Evolutionary conservation across 2,329 filamentous ascomycete genomes (phyloP).

Genomic region (Plectosphaerella cucumerina): DNA sequence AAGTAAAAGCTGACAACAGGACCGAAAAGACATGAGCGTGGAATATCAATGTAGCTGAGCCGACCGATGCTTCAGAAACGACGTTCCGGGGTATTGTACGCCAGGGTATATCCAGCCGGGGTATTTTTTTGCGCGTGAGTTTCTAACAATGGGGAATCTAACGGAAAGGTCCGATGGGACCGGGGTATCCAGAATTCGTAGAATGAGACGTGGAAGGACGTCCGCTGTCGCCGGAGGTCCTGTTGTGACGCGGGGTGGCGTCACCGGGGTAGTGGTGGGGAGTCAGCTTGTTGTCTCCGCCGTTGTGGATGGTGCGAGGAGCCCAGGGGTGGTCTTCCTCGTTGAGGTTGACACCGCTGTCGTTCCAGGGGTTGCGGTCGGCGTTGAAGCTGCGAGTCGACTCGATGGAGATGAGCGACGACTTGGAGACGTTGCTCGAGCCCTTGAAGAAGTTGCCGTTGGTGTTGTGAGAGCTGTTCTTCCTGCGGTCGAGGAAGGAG

Average conservation of each 20-base stretch:
- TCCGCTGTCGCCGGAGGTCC: constrained; percentile 85
- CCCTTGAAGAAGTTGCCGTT: constrained; percentile 88
- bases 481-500: constrained; percentile 92
- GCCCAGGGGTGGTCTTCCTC: constrained; percentile 77
- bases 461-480: constrained; percentile 85
- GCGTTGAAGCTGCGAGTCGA: constrained; percentile 86
- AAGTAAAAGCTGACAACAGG: constrained; percentile 18
- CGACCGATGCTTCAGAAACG: constrained; percentile 43
- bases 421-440: constrained; percentile 85
- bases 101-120: constrained; percentile 64
- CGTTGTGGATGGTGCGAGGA: constrained; percentile 60
- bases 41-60: constrained; percentile 31
- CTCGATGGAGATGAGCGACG: constrained; percentile 92
- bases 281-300: constrained; percentile 52
- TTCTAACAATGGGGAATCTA: constrained; percentile 51
- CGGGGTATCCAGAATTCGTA: constrained; percentile 93
- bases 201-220: constrained; percentile 93
- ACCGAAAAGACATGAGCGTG: constrained; percentile 24
- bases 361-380: constrained; percentile 97
- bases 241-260: constrained; percentile 77
- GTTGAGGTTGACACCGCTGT: constrained; percentile 89
- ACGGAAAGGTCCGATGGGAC: constrained; percentile 85
- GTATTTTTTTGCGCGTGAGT: constrained; percentile 53
- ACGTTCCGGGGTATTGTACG: constrained; percentile 51
- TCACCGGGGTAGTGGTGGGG: constrained; percentile 69